Evolutionary conservation across 331 rosid species (phyloP), one percentile per base, ranked within the genome.

Genomic region (Erythrophleum ivorense): DNA sequence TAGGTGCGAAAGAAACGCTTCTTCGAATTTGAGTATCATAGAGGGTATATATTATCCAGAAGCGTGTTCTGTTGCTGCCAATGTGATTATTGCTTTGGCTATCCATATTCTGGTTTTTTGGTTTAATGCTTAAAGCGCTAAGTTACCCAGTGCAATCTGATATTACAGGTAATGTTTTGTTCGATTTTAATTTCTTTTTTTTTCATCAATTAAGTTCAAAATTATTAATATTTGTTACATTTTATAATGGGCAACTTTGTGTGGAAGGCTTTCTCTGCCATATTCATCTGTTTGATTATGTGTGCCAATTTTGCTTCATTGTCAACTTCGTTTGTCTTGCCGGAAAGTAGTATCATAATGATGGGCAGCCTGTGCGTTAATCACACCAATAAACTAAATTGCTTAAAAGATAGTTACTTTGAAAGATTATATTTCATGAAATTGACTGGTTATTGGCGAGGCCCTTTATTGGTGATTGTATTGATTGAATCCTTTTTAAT

Each of bases 51-150:
- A 16, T 21, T 46, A 11, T 65, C 64, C 52, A 16, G 16, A 45
- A 58, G 48, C 81, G 29, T 64, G 41, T 46, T 50, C 58, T 43
- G 43, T 52, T 45, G 64, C 48, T 41, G 79, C 41, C 18, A 7
- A 43, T 41, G n/a, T 58, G 69, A 75, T 29, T 8, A 19, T 40
- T 18, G 21, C 63, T 64, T 5, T 60, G 15, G 45, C 38, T 45
- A 55, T 77, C 43, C 52, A 12, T 59, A 3, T 12, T 6, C 15
- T 57, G 59, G 38, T 63, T 53, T 73, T 58, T 53, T 67, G 78
- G 66, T 41, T 86, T 82, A 60, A 75, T 82, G 84, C 80, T 50
- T 46, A 10, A 18, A 57, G 75, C 45, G 76, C 71, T 16, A 71
- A 65, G 75, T 73, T 16, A 57, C 11, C 34, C 58, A 53, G 36